Base-by-base conservation (phyloP, 2,329 filamentous ascomycete species). In the Arthrobotrys pseudoclavata region DNA sequence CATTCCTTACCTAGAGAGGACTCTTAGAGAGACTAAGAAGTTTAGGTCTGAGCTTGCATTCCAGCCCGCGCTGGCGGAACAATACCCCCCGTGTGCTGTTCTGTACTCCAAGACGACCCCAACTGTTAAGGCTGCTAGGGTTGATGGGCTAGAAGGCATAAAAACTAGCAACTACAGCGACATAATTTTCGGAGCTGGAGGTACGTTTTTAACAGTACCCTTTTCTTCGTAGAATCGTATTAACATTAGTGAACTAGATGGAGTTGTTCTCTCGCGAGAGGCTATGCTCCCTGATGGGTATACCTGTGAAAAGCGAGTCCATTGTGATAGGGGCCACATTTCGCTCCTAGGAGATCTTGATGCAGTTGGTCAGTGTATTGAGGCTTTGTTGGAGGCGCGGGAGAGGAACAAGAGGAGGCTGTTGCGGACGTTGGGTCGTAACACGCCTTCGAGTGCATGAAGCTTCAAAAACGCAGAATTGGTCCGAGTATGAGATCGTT, bases 41-140 rank as follows among this genome's bases (percentile, higher is more conserved):
- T 98, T 97, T 87, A 94, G 96, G 79, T 84, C 88, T 77, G 91
- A 95, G 81, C 88, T 95, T 0, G 86, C 87, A 0, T 90, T 92
- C 84, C 85, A 86, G 0, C 85, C 89, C 0, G 80, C 69, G 4
- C 31, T 77, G 83, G 82, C 86, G n/a, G 97, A 97, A 82, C 82
- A 83, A 0, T 97, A 97, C 82, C 94, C 94, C 1, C 94, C 95
- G 0, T 86, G 92, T 12, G 90, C 92, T 0, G 88, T 97, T 55
- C 88, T 98, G 7, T 97, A 97, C 84, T 92, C 92, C 69, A 97
- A 97, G 83, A 90, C 89, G 24, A 92, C 91, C 0, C 94, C 94
- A 0, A 97, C 94, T 0, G 92, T 97, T 0, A 93, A 90, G 82
- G 93, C 91, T 0, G 93, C 92, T 0, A 90, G 91, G 52, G 93